Percentiles rank a stretch among this genome's conserved stretches.
These are phyloP conservation scores for Diaporthe vaccinii DNA, from an alignment of 2,329 filamentous ascomycete genomes.

Conservation along the genomic window DNA sequence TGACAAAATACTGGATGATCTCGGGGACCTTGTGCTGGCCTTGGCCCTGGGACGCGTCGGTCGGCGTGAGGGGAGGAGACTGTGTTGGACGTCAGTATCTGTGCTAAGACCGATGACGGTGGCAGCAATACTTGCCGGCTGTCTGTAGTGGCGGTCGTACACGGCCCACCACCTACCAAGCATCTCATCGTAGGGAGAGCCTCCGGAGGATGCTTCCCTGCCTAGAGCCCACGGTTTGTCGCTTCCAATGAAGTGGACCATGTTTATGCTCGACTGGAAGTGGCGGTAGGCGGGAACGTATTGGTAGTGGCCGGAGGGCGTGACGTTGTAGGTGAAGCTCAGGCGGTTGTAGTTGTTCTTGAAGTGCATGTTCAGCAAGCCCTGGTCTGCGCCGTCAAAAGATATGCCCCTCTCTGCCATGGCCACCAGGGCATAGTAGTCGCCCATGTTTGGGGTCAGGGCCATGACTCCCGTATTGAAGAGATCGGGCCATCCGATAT, in stretches of 20 bases:
- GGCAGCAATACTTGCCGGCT: slow-evolving; percentile 57
- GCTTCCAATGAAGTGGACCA: slow-evolving; percentile 94
- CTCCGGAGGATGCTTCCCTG: slow-evolving; percentile 65
- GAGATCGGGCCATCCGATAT: slow-evolving; percentile 97
- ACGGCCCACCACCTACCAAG: slow-evolving; percentile 93
- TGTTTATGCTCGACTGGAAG: slow-evolving; percentile 88
- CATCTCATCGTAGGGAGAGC: slow-evolving; percentile 84
- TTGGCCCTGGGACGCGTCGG: slow-evolving; percentile 3
- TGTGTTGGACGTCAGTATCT: slow-evolving; percentile 19
- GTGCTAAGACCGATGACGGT: neutral
- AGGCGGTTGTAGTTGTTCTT: slow-evolving; percentile 85
- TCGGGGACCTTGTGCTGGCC: slow-evolving; percentile 45
- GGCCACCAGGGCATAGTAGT: slow-evolving; percentile 86
- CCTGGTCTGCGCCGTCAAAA: slow-evolving; percentile 97
- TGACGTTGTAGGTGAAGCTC: slow-evolving; percentile 97
- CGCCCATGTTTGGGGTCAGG: slow-evolving; percentile 85
- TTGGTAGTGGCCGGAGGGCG: slow-evolving; percentile 95
- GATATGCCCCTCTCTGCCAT: slow-evolving; percentile 90
- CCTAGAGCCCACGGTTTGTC: slow-evolving; percentile 89
- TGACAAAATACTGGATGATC: slow-evolving; percentile 66
- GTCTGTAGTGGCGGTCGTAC: slow-evolving; percentile 87
- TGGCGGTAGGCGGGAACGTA: slow-evolving; percentile 95
- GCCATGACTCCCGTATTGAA: slow-evolving; percentile 99
- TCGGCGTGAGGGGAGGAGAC: slow-evolving; percentile 35
- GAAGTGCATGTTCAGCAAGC: slow-evolving; percentile 95